Evolutionary conservation across 2,329 filamentous ascomycete species (phyloP).

Genomic region (Xylaria sp.): DNA sequence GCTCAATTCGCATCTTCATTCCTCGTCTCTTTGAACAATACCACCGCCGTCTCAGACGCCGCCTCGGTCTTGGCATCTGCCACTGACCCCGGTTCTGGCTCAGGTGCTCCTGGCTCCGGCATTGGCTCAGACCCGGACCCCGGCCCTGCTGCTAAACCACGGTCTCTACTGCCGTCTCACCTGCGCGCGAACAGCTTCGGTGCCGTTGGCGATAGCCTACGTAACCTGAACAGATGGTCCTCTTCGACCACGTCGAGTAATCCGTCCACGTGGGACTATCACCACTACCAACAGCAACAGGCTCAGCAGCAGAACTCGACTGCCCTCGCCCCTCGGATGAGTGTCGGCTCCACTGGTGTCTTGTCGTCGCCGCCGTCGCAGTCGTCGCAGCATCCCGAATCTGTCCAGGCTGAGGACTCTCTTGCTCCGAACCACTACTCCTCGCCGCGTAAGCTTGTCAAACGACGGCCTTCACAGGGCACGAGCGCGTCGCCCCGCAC

Average conservation of each 20-base stretch:
- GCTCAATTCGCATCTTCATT: slow-evolving; percentile 37
- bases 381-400: slow-evolving; percentile 29
- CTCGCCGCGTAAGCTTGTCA: slow-evolving; percentile 46
- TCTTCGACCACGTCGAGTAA: slow-evolving; percentile 63
- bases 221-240: slow-evolving; percentile 65
- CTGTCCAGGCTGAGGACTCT: slow-evolving; percentile 23
- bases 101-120: slow-evolving; percentile 10
- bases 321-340: slow-evolving; percentile 56
- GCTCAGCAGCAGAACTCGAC: slow-evolving; percentile 46
- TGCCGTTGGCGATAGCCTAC: slow-evolving; percentile 56
- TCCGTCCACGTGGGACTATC: slow-evolving; percentile 51
- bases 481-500: slow-evolving; percentile 41
- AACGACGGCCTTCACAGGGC: slow-evolving; percentile 47
- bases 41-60: slow-evolving; percentile 13
- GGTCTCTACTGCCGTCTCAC: slow-evolving; percentile 27
- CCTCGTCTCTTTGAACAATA: slow-evolving; percentile 36
- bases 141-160: slow-evolving; percentile 21
- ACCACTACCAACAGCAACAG: slow-evolving; percentile 40
- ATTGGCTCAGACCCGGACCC: slow-evolving; percentile 11
- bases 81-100: slow-evolving; percentile 12
- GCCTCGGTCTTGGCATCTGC: slow-evolving; percentile 24
- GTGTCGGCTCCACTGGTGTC: slow-evolving; percentile 56
- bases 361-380: slow-evolving; percentile 37
- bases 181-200: slow-evolving; percentile 46
- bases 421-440: slow-evolving; percentile 34